These are phyloP conservation scores for Juncus inflexus DNA, from an alignment of 176 grass and related monocot species.

Conservation along the genomic window DNA sequence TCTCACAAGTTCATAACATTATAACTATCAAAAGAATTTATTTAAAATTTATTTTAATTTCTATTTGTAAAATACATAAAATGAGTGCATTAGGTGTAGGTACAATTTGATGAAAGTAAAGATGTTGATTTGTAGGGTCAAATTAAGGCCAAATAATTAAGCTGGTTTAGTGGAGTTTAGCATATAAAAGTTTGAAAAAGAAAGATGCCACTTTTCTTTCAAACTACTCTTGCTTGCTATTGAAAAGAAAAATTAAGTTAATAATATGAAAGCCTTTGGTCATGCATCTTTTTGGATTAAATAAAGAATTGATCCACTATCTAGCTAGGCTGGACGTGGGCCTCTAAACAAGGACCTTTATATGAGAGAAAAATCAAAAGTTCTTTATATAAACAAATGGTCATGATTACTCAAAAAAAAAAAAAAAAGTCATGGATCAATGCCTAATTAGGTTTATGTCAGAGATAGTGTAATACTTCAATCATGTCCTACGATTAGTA, in stretches of 20 bases:
- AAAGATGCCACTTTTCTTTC: conserved; percentile 31
- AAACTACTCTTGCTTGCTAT: conserved; percentile 4
- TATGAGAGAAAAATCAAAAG: too few species aligned
- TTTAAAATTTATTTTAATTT: too few species aligned
- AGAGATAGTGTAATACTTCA: too few species aligned
- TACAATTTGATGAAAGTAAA: conserved; percentile 20
- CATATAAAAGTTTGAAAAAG: conserved; percentile 16
- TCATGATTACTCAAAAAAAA: too few species aligned
- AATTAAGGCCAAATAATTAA: not conserved
- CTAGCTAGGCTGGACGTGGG: conserved; percentile 9
- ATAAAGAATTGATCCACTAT: conserved; percentile 10
- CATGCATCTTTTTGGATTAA: conserved; percentile 17
- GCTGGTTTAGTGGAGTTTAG: conserved; percentile 29
- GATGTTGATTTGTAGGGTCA: conserved; percentile 21
- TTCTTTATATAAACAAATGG: too few species aligned
- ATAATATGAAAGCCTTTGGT: conserved; percentile 1
- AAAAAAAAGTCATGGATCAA: too few species aligned
- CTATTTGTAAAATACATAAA: not conserved
- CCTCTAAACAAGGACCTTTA: not conserved
- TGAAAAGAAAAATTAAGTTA: conserved; percentile 7
- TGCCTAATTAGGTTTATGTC: too few species aligned
- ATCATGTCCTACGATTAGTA: too few species aligned
- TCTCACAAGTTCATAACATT: too few species aligned
- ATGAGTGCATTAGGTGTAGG: conserved; percentile 22
- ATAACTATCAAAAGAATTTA: too few species aligned